Percentiles rank a stretch among this genome's conserved stretches.
phyloP scores from a whole-genome alignment of 108 stramenopile genomes.

The Pseudonitzschia delicatissima region DNA sequence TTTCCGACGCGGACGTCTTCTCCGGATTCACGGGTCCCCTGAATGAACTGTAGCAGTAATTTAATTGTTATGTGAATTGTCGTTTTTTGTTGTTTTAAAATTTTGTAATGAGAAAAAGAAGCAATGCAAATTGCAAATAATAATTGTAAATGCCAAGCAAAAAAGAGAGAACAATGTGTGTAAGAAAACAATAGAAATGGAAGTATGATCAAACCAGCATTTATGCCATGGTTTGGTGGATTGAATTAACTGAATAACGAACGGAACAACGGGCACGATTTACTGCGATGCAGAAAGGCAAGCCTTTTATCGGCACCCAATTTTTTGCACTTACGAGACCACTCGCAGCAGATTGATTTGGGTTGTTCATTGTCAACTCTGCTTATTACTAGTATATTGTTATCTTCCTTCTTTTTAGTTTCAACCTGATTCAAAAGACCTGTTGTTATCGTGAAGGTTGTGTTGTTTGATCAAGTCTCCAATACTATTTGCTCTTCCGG shows the following conservation, averaged over 20 bases:
- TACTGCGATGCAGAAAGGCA: background rate
- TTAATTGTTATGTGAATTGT: background rate
- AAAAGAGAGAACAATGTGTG: background rate
- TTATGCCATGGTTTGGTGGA: background rate
- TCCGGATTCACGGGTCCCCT: conserved; percentile 84
- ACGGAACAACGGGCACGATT: background rate
- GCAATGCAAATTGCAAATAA: background rate
- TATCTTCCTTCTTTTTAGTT: too few species aligned
- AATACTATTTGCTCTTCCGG: too few species aligned
- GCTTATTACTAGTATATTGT: too few species aligned
- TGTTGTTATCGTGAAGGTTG: too few species aligned
- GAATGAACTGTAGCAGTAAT: conserved; percentile 62
- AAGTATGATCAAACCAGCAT: background rate
- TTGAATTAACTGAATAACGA: background rate
- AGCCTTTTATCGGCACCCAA: background rate
- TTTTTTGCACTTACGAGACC: conserved; percentile 28
- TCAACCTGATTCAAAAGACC: too few species aligned
- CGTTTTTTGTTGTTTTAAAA: too few species aligned
- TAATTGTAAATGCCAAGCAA: background rate
- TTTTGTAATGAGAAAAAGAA: background rate
- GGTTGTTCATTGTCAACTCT: conserved; percentile 8
- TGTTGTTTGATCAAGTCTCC: too few species aligned
- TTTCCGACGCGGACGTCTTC: conserved; percentile 93
- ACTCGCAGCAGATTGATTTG: conserved; percentile 29
- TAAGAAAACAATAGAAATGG: background rate